A percentile compares a stretch with the other conserved stretches of the same genome.
Conservation (phyloP, 1,139 yeast species). For the Suhomyces wounanorum region DNA sequence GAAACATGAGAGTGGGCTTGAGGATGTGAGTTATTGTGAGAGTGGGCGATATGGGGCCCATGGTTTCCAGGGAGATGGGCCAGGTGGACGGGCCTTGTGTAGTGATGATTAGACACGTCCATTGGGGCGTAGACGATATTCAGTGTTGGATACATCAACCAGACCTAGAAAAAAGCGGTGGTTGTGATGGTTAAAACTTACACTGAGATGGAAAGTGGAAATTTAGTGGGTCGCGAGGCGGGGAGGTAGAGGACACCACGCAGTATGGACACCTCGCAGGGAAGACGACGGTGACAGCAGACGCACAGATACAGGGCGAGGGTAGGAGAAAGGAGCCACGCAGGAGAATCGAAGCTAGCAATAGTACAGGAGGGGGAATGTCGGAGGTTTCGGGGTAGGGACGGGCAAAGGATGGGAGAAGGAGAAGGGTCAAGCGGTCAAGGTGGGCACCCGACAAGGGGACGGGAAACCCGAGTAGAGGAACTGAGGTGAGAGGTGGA, state of each 20-base stretch:
- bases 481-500: background rate
- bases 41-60: background rate
- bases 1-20: background rate
- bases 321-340: background rate
- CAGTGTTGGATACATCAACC: slow-evolving; percentile 11
- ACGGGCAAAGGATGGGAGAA: too few relatives aligned
- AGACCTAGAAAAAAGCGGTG: background rate
- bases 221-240: slow-evolving; percentile 1
- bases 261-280: background rate
- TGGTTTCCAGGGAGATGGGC: background rate
- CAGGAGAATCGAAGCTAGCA: background rate
- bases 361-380: too few relatives aligned
- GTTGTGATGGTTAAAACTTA: background rate
- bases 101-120: slow-evolving; percentile 10
- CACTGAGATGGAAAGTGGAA: background rate
- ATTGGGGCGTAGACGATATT: slow-evolving; percentile 10
- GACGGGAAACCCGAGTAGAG: background rate
- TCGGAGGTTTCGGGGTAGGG: too few relatives aligned
- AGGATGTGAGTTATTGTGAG: background rate
- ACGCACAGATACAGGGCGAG: background rate
- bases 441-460: too few relatives aligned
- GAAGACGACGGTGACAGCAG: background rate
- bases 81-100: slow-evolving; percentile 5
- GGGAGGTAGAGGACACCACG: slow-evolving; percentile 4
- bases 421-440: too few relatives aligned